Conservation (phyloP, 2,329 filamentous ascomycete genomes). For the Nakataea oryzae region DNA sequence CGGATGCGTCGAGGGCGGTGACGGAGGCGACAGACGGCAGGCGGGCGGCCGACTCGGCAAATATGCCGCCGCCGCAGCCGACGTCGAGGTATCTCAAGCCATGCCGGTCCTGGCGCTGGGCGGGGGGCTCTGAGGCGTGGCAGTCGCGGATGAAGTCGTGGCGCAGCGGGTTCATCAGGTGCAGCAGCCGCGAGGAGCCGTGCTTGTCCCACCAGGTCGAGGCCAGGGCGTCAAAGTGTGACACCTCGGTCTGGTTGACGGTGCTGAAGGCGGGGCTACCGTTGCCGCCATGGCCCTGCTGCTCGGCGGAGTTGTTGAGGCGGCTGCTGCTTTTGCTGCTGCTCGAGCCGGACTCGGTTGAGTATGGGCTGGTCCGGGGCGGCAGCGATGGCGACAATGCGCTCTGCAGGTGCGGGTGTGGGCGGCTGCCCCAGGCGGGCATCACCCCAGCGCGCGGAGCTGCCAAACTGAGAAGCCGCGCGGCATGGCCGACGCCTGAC, state of each 20-base stretch:
- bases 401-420: neutral
- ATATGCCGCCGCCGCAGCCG: conserved; percentile 93
- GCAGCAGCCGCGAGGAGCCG: conserved; percentile 81
- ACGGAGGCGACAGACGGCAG: conserved; percentile 52
- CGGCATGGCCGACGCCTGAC: neutral
- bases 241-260: conserved; percentile 81
- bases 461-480: neutral
- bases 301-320: neutral
- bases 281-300: neutral
- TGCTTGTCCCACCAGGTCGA: conserved; percentile 96
- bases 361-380: neutral
- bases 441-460: neutral
- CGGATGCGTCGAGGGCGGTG: conserved; percentile 68
- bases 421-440: neutral
- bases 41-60: conserved; percentile 76
- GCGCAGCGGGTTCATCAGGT: conserved; percentile 95
- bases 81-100: conserved; percentile 71
- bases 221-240: conserved; percentile 89
- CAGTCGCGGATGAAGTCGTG: conserved; percentile 83
- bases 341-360: neutral
- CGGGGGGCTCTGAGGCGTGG: conserved; percentile 41
- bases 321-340: neutral
- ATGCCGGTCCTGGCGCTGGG: conserved; percentile 19
- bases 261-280: conserved; percentile 27
- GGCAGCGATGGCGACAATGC: neutral